Conservation (phyloP, 129 eudicot species). For the Lactuca saligna region DNA sequence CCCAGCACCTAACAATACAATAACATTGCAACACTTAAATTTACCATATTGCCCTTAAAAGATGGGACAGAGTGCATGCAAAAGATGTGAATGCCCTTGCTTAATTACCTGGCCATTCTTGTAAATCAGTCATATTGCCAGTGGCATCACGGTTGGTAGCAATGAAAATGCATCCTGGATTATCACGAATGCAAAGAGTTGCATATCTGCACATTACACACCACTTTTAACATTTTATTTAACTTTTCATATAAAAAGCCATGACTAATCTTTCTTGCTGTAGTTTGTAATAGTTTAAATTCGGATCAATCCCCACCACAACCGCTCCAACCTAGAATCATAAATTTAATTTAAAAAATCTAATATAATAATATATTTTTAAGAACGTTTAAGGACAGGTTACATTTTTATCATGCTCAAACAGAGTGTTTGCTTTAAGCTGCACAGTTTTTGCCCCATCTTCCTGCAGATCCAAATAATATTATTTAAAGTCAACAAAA, state of each 20-base stretch:
- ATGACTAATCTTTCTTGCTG: constrained; percentile 51
- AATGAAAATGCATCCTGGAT: constrained; percentile 89
- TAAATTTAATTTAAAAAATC: constrained; percentile 12
- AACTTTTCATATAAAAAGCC: too few relatives aligned
- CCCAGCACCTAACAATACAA: constrained; percentile 72
- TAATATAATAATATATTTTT: too few relatives aligned
- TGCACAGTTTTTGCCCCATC: constrained; percentile 69
- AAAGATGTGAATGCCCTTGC: too few relatives aligned
- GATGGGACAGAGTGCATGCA: not conserved
- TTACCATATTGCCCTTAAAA: not conserved
- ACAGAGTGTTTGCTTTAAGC: constrained; percentile 57
- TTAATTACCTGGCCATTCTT: constrained; percentile 99
- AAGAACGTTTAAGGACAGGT: constrained; percentile 26
- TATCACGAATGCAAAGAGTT: constrained; percentile 90
- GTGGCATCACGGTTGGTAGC: constrained; percentile 96
- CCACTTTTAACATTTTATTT: too few relatives aligned
- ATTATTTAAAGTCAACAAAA: not conserved
- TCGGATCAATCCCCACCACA: constrained; percentile 83
- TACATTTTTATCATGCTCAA: constrained; percentile 90
- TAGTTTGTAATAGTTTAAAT: constrained; percentile 80
- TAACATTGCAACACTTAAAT: not conserved
- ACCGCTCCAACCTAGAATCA: constrained; percentile 88
- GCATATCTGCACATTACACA: constrained; percentile 55
- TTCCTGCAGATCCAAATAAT: constrained; percentile 55
- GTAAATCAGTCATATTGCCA: constrained; percentile 83